phyloP scores from a whole-genome alignment of 2,329 filamentous ascomycete genomes.

The Colletotrichum sp. region DNA sequence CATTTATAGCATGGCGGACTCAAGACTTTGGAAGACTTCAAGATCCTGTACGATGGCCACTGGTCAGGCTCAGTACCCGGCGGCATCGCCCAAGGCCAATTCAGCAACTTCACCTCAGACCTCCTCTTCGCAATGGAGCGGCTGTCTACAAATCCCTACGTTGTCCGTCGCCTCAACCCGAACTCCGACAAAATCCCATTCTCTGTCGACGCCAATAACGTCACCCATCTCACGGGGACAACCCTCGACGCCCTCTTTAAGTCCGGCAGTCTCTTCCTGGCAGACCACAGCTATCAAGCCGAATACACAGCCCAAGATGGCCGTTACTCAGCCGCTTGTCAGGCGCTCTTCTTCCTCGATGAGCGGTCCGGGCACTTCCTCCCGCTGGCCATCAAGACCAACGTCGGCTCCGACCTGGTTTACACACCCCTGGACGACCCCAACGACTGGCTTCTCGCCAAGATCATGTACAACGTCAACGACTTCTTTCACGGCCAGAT shows the following conservation, averaged over 20 bases:
- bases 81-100: slow-evolving; percentile 17
- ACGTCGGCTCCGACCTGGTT: slow-evolving; percentile 7
- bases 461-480: slow-evolving; percentile 54
- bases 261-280: not conserved
- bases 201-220: not conserved
- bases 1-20: slow-evolving; percentile 30
- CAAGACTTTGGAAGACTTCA: slow-evolving; percentile 41
- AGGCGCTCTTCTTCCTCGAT: not conserved
- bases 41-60: slow-evolving; percentile 44
- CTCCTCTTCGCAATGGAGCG: not conserved
- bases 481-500: slow-evolving; percentile 50
- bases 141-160: not conserved
- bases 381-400: not conserved
- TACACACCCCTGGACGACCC: slow-evolving; percentile 50
- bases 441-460: slow-evolving; percentile 56
- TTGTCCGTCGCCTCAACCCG: not conserved
- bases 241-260: not conserved
- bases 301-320: not conserved
- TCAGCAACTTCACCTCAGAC: not conserved
- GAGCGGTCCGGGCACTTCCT: not conserved
- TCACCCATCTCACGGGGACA: not conserved
- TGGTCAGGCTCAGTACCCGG: slow-evolving; percentile 42
- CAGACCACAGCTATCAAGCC: not conserved
- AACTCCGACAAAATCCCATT: not conserved
- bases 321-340: not conserved